Percentiles rank a stretch among this genome's conserved stretches.
phyloP scores from a whole-genome alignment of 2,329 filamentous ascomycete genomes.

The Cercospora berteroae region DNA sequence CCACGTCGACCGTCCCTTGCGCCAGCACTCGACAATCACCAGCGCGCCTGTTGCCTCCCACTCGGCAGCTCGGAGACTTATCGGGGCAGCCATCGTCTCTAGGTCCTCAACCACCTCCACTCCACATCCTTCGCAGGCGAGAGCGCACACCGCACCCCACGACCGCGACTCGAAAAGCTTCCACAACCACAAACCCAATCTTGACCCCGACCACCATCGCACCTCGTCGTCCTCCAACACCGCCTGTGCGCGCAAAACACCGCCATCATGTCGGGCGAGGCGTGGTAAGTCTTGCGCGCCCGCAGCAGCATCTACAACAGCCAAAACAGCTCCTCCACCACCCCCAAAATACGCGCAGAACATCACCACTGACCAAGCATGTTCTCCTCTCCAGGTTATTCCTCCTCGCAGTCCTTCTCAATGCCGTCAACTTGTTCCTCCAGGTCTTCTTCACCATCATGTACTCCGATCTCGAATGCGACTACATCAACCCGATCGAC shows the following conservation, averaged over 20 bases:
- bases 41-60: not conserved
- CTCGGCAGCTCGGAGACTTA: slow-evolving; percentile 13
- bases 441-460: slow-evolving; percentile 99
- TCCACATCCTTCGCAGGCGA: slow-evolving; percentile 1
- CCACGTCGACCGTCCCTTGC: slow-evolving; percentile 8
- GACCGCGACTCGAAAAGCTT: slow-evolving; percentile 10
- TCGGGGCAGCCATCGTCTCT: slow-evolving; percentile 15
- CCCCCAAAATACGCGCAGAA: slow-evolving; percentile 10
- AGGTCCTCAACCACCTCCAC: slow-evolving; percentile 15
- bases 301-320: not conserved
- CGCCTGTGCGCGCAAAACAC: not conserved
- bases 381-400: slow-evolving; percentile 65
- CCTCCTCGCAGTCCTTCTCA: slow-evolving; percentile 95
- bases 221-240: not conserved
- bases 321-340: not conserved
- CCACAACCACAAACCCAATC: not conserved
- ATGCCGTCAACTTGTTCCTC: slow-evolving; percentile 98
- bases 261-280: slow-evolving; percentile 41
- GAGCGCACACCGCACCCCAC: slow-evolving; percentile 3
- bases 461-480: slow-evolving; percentile 99
- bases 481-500: slow-evolving; percentile 99
- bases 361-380: slow-evolving; percentile 7
- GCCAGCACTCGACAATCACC: not conserved
- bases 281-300: slow-evolving; percentile 33
- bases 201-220: not conserved